Evolutionary conservation across 768 basidiomycete genomes (phyloP).

Genomic region (Porpolomopsis calyptriformis): DNA sequence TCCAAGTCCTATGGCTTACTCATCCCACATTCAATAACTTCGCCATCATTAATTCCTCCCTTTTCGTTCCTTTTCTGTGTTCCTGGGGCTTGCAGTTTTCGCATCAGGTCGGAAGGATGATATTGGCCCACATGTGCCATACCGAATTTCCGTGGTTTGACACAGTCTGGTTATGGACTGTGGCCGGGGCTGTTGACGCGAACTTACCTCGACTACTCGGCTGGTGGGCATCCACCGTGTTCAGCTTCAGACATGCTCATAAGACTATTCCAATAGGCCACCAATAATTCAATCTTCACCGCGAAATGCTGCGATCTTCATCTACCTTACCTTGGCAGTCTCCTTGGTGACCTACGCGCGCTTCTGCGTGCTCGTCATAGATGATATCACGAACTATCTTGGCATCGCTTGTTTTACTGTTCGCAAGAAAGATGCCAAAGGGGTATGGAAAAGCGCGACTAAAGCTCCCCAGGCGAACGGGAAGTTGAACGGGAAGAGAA

Average conservation of each 20-base stretch:
- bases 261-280: too few relatives aligned
- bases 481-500: background rate
- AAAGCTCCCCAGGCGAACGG: background rate
- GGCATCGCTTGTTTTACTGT: constrained; percentile 96
- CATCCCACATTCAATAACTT: constrained; percentile 52
- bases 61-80: constrained; percentile 80
- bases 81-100: constrained; percentile 92
- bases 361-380: constrained; percentile 76
- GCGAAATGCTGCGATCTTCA: constrained; percentile 53
- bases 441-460: constrained; percentile 36
- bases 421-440: constrained; percentile 65
- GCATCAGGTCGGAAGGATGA: constrained; percentile 86
- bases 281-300: constrained; percentile 69
- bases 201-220: constrained; percentile 61
- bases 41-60: constrained; percentile 61
- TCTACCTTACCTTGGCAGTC: constrained; percentile 58
- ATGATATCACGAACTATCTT: constrained; percentile 80
- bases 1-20: constrained; percentile 76
- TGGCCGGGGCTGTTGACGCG: constrained; percentile 71
- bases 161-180: constrained; percentile 75
- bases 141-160: constrained; percentile 80
- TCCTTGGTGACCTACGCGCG: constrained; percentile 63
- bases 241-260: too few relatives aligned
- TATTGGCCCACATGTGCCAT: constrained; percentile 84
- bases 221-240: constrained; percentile 33